These are phyloP conservation scores for Vitis riparia DNA, from an alignment of 164 flowering plant genomes.

Conservation along the genomic window DNA sequence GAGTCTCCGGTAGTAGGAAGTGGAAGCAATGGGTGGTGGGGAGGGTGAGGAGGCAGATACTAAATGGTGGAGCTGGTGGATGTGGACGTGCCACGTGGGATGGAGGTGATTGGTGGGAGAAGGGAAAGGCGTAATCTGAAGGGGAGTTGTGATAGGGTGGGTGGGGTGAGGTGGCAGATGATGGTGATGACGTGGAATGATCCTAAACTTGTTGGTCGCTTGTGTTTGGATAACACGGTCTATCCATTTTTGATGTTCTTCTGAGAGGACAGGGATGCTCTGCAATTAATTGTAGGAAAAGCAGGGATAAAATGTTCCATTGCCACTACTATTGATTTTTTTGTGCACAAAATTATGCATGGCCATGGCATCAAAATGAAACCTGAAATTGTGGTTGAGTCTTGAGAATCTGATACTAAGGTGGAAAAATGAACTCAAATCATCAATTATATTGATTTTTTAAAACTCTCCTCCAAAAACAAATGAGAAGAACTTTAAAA, in stretches of 20 bases:
- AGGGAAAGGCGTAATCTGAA: slow-evolving; percentile 41
- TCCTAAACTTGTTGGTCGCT: slow-evolving; percentile 9
- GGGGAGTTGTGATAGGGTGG: slow-evolving; percentile 36
- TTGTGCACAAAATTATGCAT: no score
- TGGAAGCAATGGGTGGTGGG: slow-evolving; percentile 1
- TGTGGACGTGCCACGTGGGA: slow-evolving; percentile 53
- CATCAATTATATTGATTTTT: no score
- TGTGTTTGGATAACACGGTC: slow-evolving; percentile 25
- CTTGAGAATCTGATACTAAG: no score
- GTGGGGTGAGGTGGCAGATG: slow-evolving; percentile 42
- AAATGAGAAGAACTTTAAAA: no score
- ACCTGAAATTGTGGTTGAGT: no score
- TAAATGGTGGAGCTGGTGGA: slow-evolving; percentile 68
- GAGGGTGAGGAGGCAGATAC: slow-evolving; percentile 15
- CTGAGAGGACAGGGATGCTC: no score
- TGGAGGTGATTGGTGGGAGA: slow-evolving; percentile 37
- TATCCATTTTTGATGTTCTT: slow-evolving; percentile 7
- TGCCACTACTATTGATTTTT: no score
- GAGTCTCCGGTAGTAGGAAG: background rate
- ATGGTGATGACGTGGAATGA: slow-evolving; percentile 33
- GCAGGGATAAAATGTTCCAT: background rate
- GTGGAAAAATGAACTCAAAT: no score
- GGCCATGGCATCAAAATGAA: no score
- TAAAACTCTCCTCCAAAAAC: no score
- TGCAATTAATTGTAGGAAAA: background rate